phyloP scores from a whole-genome alignment of 768 basidiomycete species.

The Tremella yokohamensis region DNA sequence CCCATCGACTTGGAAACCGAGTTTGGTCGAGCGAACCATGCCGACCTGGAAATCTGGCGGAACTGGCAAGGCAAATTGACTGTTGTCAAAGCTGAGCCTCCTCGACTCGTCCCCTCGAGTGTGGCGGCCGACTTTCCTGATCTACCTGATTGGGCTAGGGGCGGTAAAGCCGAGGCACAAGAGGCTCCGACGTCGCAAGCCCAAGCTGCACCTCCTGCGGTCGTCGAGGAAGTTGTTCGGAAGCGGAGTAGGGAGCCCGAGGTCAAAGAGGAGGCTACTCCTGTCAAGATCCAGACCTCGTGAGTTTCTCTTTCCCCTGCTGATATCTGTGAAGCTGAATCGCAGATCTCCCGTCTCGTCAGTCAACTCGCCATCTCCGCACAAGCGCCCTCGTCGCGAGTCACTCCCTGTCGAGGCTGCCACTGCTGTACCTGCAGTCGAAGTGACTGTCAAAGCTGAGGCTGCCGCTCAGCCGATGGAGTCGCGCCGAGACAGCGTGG shows the following conservation, averaged over 20 bases:
- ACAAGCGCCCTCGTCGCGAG: conserved; percentile 18
- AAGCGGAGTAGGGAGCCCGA: conserved; percentile 2
- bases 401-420: not conserved
- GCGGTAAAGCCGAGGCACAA: conserved; percentile 16
- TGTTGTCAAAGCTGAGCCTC: conserved; percentile 36
- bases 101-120: conserved; percentile 34
- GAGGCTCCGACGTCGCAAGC: conserved; percentile 10
- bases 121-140: conserved; percentile 35
- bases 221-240: conserved; percentile 8
- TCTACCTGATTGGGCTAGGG: conserved; percentile 37
- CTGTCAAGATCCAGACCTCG: not conserved
- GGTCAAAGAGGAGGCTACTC: not conserved
- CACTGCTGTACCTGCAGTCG: not conserved
- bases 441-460: conserved; percentile 1
- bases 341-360: not conserved
- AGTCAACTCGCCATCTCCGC: conserved; percentile 21
- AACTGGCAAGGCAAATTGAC: conserved; percentile 39
- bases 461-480: conserved; percentile 9
- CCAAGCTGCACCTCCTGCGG: not conserved
- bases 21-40: conserved; percentile 31
- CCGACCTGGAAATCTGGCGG: conserved; percentile 44
- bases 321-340: not conserved
- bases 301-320: not conserved
- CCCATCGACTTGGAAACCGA: conserved; percentile 34
- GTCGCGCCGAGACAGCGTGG: not conserved